Conservation (phyloP, 208 protist species). For the Acanthamoeba culbertsoni region DNA sequence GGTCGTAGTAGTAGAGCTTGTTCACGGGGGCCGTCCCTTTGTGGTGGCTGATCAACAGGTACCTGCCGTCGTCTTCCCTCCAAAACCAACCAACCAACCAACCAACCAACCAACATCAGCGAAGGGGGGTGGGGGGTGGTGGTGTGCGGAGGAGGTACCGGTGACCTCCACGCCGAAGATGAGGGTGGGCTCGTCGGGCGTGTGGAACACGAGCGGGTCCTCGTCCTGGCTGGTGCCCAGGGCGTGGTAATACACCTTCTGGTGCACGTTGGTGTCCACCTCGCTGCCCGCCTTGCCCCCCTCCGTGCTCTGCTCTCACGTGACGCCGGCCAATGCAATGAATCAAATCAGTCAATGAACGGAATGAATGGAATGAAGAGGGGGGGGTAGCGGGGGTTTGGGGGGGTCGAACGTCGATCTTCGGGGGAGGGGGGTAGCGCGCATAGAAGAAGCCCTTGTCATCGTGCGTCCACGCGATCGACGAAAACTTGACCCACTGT, state of each 20-base stretch:
- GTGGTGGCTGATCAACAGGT: not conserved
- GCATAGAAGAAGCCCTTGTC: slow-evolving; percentile 76
- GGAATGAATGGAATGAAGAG: too few relatives aligned
- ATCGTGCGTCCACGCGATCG: slow-evolving; percentile 45
- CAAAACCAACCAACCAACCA: too few relatives aligned
- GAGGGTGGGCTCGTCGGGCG: slow-evolving; percentile 23
- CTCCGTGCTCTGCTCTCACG: not conserved
- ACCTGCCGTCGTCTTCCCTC: slow-evolving; percentile 20
- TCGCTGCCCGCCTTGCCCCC: slow-evolving; percentile 58
- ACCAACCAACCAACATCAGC: too few relatives aligned
- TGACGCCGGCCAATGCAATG: too few relatives aligned
- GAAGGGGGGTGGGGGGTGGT: too few relatives aligned
- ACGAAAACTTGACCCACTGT: slow-evolving; percentile 65
- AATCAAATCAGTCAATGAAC: too few relatives aligned
- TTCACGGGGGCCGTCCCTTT: slow-evolving; percentile 61
- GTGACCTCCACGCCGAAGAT: slow-evolving; percentile 35
- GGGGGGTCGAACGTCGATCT: not conserved
- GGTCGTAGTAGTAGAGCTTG: slow-evolving; percentile 34
- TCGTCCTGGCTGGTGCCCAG: slow-evolving; percentile 43
- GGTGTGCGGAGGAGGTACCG: too few relatives aligned
- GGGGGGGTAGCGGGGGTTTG: too few relatives aligned
- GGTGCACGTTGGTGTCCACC: not conserved
- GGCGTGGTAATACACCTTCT: slow-evolving; percentile 66
- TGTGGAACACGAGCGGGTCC: slow-evolving; percentile 60
- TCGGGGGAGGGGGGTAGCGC: slow-evolving; percentile 53